Evolutionary conservation across 192 early-diverging fungal genomes (phyloP), one percentile per base, ranked within the genome.

Genomic region (Neocallimastix lanati): DNA sequence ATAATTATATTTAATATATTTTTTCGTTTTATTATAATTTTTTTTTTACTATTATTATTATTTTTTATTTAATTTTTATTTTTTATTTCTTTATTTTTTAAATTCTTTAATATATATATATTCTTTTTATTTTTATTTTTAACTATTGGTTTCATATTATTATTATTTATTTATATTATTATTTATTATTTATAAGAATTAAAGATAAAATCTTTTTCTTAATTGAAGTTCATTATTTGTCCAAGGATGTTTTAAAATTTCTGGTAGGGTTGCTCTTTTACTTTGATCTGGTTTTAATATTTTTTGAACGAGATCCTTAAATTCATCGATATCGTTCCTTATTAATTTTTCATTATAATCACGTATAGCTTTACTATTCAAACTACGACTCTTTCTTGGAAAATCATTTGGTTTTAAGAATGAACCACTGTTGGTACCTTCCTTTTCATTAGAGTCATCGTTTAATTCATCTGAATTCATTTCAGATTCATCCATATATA

Each of bases 231-330:
- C 13, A 50, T 50, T 21, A 50, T 50, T 50, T 21, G 18, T 4
- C 90, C 90, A 91, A 28, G 86, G 83, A 40, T 88, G 84, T 9
- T 82, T 67, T 12, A 79, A 81, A 29, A 91, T 83, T 28, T 87
- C 81, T 4, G 76, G 29, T 13, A 87, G 79, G 13, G 77, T 83
- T 3, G 83, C 83, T 29, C 90, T 81, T 58, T 80, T 84, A 15
- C 84, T 81, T n/a, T 88, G 87, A 29, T 86, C 79, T 13, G 81
- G 77, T 67, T 83, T 81, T 36, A 91, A 80, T 13, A 91, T 81
- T 77, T 80, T 83, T 28, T 84, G 76, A 67, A 89, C 86, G 12
- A 90, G 77, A 29, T 89, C 85, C 81, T 89, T 91, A 16, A 86
- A 82, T 29, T 87, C 83, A 28, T 84, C 77, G 11, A 81, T 82